Percentiles rank a stretch among this genome's conserved stretches.
These are phyloP conservation scores for Brettanomyces anomalus DNA, from an alignment of 805 yeast genomes.

Conservation along the genomic window DNA sequence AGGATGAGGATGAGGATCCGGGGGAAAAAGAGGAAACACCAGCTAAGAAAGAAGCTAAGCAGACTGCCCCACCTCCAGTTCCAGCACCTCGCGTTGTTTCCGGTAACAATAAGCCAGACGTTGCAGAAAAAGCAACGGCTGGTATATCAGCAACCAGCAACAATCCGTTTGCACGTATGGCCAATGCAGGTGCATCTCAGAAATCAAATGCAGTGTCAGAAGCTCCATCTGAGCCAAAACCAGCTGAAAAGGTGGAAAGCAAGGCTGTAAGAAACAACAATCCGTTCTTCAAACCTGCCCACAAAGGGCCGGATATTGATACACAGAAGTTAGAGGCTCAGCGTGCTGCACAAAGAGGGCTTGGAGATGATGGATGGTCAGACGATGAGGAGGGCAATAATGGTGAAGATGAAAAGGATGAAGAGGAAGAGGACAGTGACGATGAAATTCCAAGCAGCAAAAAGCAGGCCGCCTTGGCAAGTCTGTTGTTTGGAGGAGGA, in stretches of 20 bases:
- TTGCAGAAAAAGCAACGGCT: neutral
- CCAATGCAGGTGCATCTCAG: conserved; percentile 5
- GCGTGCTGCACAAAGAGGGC: conserved; percentile 62
- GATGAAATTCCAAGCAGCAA: conserved; percentile 39
- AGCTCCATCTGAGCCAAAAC: conserved; percentile 39
- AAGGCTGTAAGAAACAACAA: conserved; percentile 25
- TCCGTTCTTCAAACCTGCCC: conserved; percentile 51
- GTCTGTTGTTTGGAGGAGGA: conserved; percentile 42
- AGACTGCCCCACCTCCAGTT: conserved; percentile 2
- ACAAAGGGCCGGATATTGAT: conserved; percentile 33
- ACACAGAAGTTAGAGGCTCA: conserved; percentile 57
- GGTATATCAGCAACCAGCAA: conserved; percentile 21
- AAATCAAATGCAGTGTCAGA: neutral
- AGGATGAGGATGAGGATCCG: conserved; percentile 7
- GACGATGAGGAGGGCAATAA: conserved; percentile 28
- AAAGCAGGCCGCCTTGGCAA: conserved; percentile 50
- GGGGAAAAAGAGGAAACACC: conserved; percentile 2
- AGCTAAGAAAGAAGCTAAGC: conserved; percentile 4
- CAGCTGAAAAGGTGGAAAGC: conserved; percentile 24
- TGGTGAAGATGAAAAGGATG: conserved; percentile 24
- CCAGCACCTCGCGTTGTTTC: neutral
- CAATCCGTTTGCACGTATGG: conserved; percentile 42
- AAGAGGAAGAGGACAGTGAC: conserved; percentile 30
- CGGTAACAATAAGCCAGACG: neutral
- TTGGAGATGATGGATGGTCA: conserved; percentile 27